Conservation (phyloP, 116 monocot species). For the Zostera marina region DNA sequence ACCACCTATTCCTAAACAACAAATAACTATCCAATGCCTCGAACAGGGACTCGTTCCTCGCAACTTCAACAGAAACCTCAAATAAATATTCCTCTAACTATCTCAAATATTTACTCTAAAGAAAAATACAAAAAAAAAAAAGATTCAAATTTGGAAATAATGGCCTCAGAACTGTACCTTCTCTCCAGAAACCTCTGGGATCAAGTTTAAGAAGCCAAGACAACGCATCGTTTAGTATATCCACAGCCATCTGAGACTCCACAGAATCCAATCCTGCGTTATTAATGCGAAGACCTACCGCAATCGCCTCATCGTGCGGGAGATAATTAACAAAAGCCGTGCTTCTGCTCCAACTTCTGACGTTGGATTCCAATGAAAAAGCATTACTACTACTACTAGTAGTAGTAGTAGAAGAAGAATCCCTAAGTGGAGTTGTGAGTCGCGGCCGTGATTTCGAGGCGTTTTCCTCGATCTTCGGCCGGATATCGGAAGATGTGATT, state of each 20-base stretch:
- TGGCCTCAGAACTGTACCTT: conserved; percentile 29
- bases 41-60: conserved; percentile 48
- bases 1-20: conserved; percentile 71
- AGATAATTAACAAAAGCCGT: conserved; percentile 46
- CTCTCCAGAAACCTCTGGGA: conserved; percentile 73
- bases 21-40: conserved; percentile 77
- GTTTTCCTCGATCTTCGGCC: neutral
- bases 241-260: conserved; percentile 77
- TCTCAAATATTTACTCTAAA: neutral
- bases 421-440: neutral
- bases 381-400: neutral
- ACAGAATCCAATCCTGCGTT: conserved; percentile 58
- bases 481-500: neutral
- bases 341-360: neutral
- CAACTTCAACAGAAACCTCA: conserved; percentile 33
- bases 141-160: neutral
- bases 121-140: neutral
- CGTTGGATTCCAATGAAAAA: neutral
- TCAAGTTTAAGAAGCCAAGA: conserved; percentile 39
- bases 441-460: neutral
- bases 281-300: conserved; percentile 59
- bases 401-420: neutral
- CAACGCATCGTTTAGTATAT: conserved; percentile 61
- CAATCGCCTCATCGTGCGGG: conserved; percentile 93
- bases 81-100: neutral